Base-by-base conservation (phyloP, 2,329 filamentous ascomycete species). In the Fusarium decemcellulare region DNA sequence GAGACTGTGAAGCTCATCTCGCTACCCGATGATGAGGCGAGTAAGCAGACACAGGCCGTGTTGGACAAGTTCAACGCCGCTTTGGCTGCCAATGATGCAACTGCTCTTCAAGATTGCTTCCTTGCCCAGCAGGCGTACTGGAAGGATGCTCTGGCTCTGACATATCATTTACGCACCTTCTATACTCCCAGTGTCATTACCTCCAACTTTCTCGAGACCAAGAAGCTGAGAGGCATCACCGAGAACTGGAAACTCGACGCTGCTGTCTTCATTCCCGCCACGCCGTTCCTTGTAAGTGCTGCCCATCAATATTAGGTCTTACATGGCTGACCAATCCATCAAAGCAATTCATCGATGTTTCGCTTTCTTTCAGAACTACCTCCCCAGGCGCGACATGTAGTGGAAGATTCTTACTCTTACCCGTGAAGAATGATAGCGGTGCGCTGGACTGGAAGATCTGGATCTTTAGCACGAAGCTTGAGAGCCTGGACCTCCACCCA, bases 111-210 rank as follows among this genome's bases (percentile, higher is more conserved):
- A 11, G 5, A 5, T 5, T 61, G 54, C 36, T 70, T 72, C 50
- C 51, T 60, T 4, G 6, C 60, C 5, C 43, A 55, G 12, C 64
- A 72, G 14, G 27, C 56, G 0, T 72, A 68, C 23, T 72, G 69
- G 63, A 72, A 72, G 2, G 69, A 72, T 14, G 15, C 46, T 0
- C 15, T 72, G 29, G 60, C 69, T 2, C 54, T 72, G 1, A 70
- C 69, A 0, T 70, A 61, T 11, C 69, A 72, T 5, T 8, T 72
- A 1, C 59, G 70, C 3, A 72, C 70, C 0, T 70, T 72, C 8
- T 59, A 9, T 1, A 11, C 15, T 1, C 50, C 62, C 2, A 18
- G 29, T 0, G 12, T 37, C 0, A 51, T 72, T 27, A n/a, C 29
- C 0, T 12, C 47, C 0, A 58, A 46, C 14, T 8, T 72, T 1